A percentile compares a stretch with the other conserved stretches of the same genome.
Conservation (phyloP, 129 eudicot species). For the Smallanthus sonchifolius region DNA sequence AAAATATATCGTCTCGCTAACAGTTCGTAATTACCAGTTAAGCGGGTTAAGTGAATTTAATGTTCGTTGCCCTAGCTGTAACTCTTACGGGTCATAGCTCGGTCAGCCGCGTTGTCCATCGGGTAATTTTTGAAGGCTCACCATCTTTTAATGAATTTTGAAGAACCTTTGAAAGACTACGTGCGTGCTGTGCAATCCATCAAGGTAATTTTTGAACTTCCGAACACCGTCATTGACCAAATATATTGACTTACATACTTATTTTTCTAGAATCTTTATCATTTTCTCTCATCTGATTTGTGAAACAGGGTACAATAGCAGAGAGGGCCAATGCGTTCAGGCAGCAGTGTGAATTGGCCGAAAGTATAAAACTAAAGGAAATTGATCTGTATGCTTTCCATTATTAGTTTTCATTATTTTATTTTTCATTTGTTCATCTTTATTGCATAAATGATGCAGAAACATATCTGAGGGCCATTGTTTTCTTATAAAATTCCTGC, state of each 20-base stretch:
- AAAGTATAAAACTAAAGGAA: constrained; percentile 84
- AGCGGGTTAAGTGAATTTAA: no score
- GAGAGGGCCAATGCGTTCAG: constrained; percentile 91
- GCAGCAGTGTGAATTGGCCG: constrained; percentile 88
- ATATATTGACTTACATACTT: constrained; percentile 1
- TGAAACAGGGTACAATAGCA: constrained; percentile 72
- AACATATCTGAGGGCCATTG: constrained; percentile 1
- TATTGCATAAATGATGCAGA: not conserved
- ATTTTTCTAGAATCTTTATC: constrained; percentile 46
- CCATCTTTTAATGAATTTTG: constrained; percentile 80
- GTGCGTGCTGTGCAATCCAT: constrained; percentile 94
- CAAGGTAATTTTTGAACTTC: constrained; percentile 48
- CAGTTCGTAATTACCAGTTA: no score
- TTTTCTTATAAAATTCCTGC: not conserved
- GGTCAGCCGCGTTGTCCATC: no score
- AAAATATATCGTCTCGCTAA: no score
- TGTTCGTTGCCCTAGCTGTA: no score
- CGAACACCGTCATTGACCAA: constrained; percentile 5
- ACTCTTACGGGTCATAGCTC: no score
- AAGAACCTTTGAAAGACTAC: constrained; percentile 96
- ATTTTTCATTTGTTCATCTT: not conserved
- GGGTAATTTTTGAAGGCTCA: no score
- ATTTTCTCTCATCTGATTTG: not conserved
- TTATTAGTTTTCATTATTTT: not conserved
- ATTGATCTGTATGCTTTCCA: constrained; percentile 67